These are phyloP conservation scores for Pichia scutulata DNA, from an alignment of 805 yeast species.

Conservation along the genomic window DNA sequence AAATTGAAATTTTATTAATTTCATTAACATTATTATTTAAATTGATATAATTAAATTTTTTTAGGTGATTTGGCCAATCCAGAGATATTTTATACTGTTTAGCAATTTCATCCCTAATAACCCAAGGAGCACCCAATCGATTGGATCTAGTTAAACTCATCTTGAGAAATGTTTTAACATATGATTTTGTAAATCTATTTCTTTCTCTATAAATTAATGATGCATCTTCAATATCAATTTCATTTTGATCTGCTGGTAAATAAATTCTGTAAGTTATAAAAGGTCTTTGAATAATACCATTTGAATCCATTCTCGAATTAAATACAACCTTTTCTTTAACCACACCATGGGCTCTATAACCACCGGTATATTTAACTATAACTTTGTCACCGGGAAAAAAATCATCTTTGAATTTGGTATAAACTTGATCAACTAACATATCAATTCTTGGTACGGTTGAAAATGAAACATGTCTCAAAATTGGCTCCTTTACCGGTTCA, in stretches of 20 bases:
- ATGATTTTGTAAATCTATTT: constrained; percentile 80
- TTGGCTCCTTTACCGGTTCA: constrained; percentile 85
- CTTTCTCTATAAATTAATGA: constrained; percentile 71
- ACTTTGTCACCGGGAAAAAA: constrained; percentile 90
- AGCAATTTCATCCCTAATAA: constrained; percentile 74
- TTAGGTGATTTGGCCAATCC: constrained; percentile 49
- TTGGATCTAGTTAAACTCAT: constrained; percentile 68
- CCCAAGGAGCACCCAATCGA: constrained; percentile 94
- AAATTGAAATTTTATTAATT: neutral
- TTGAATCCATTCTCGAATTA: constrained; percentile 36
- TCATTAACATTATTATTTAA: neutral
- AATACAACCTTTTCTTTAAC: constrained; percentile 82
- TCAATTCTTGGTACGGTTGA: constrained; percentile 77
- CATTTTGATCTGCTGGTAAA: constrained; percentile 29
- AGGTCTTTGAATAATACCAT: constrained; percentile 32
- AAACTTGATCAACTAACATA: constrained; percentile 80
- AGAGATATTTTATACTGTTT: constrained; percentile 56
- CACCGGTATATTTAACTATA: constrained; percentile 41
- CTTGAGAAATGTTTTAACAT: constrained; percentile 82
- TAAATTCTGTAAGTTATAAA: constrained; percentile 66
- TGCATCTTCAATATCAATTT: constrained; percentile 63
- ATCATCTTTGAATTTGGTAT: constrained; percentile 65
- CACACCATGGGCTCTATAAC: constrained; percentile 42
- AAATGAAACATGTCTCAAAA: constrained; percentile 78
- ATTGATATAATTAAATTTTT: constrained; percentile 22